These are phyloP conservation scores for Balakata baccata DNA, from an alignment of 345 rosid genomes.

Conservation along the genomic window DNA sequence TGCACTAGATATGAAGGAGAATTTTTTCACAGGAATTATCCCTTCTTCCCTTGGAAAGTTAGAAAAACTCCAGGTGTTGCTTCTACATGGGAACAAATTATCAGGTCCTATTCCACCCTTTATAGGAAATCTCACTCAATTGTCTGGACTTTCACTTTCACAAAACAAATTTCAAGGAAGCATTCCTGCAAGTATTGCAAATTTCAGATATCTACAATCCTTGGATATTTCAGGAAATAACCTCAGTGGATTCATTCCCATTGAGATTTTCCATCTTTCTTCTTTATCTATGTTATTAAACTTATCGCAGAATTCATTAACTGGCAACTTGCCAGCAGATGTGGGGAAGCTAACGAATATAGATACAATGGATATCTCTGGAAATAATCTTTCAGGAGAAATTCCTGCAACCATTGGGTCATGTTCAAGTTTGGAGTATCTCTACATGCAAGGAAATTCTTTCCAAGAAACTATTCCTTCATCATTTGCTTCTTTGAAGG, in stretches of 20 bases:
- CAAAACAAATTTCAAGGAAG: slow-evolving; percentile 17
- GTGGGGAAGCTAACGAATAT: slow-evolving; percentile 24
- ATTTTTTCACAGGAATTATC: slow-evolving; percentile 13
- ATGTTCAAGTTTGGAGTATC: slow-evolving; percentile 15
- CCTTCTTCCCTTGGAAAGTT: slow-evolving; percentile 13
- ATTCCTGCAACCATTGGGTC: slow-evolving; percentile 19
- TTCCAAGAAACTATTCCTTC: slow-evolving; percentile 31
- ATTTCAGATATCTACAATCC: background rate
- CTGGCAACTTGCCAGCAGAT: slow-evolving; percentile 15
- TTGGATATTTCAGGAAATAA: slow-evolving; percentile 19
- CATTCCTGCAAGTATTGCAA: slow-evolving; percentile 11
- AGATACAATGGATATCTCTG: background rate
- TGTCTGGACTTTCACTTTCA: background rate
- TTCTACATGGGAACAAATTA: background rate
- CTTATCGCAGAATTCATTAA: slow-evolving; percentile 28
- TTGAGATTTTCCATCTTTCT: slow-evolving; percentile 6
- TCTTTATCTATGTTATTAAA: slow-evolving; percentile 14
- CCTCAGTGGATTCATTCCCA: slow-evolving; percentile 23
- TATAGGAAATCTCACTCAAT: slow-evolving; percentile 15
- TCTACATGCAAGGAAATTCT: slow-evolving; percentile 6
- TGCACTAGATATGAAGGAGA: background rate
- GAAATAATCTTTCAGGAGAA: slow-evolving; percentile 28
- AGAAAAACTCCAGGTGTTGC: background rate
- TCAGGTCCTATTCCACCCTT: slow-evolving; percentile 9
- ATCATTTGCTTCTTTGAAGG: slow-evolving; percentile 1